These are phyloP conservation scores for Plasmodium vivax DNA, from an alignment of 169 alveolate species.

Conservation along the genomic window DNA sequence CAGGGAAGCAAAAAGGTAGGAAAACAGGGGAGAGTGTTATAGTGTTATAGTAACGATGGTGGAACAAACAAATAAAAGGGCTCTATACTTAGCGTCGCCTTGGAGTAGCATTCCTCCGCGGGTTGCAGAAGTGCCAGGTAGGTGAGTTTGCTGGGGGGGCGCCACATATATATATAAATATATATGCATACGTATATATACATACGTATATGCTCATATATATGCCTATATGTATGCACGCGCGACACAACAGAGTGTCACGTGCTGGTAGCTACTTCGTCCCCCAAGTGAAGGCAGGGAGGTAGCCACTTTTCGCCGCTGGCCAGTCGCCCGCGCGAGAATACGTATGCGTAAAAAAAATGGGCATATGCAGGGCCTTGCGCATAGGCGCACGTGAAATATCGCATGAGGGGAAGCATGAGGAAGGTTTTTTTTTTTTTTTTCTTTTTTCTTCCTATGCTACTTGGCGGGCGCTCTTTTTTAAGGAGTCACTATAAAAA, in stretches of 20 bases:
- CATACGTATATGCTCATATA: too few relatives aligned
- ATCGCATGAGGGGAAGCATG: neutral
- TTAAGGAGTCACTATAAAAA: neutral
- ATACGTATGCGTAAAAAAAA: neutral
- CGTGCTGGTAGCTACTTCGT: neutral
- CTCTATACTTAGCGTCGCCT: neutral
- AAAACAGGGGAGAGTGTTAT: too few relatives aligned
- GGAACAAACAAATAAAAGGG: neutral
- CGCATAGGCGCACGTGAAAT: neutral
- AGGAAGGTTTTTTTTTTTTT: neutral
- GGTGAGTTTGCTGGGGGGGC: neutral
- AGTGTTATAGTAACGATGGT: neutral
- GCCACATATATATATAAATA: neutral
- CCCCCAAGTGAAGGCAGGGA: neutral
- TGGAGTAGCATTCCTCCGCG: neutral
- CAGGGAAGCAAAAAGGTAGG: too few relatives aligned
- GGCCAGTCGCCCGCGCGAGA: neutral
- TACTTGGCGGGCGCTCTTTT: neutral
- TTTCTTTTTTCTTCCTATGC: neutral
- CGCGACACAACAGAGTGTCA: neutral
- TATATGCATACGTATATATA: too few relatives aligned
- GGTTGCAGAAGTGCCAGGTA: neutral
- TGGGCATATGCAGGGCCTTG: neutral
- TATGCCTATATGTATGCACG: neutral
- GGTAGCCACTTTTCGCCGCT: neutral